Base-by-base conservation (phyloP, 2,329 filamentous ascomycete species). In the Verticillium nonalfalfae region DNA sequence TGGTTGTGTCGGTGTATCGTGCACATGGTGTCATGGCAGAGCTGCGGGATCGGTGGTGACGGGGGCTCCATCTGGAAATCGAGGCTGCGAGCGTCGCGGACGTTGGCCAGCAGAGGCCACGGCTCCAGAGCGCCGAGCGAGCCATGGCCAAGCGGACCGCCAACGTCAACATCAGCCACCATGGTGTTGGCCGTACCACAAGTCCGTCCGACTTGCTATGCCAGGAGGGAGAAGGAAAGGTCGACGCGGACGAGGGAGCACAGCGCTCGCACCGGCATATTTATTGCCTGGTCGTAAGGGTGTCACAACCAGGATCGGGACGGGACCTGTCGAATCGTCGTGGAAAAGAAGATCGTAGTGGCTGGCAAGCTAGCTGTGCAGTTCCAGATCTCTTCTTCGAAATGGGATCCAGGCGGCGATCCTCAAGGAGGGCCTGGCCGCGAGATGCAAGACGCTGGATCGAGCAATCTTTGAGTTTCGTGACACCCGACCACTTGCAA, bases 91-190 rank as follows among this genome's bases (percentile, higher is more conserved):
- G 59, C 39, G 38, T 59, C 60, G 58, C 58, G 56, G 14, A 26
- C 35, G 7, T 56, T 31, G 26, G 15, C 15, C 11, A 59, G 55
- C 13, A 59, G 38, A 4, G 40, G 45, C 63, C 63, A 64, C 5
- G 33, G 61, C 18, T 38, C 55, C 58, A 64, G 61, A n/a, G 63
- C 59, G 31, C 58, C 63, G 14, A 64, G 36, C 14, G 55, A 45
- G 11, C 21, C 58, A 45, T 58, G 56, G 34, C 63, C 62, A 50
- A 64, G 35, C 18, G 62, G 58, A 58, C 58, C 60, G 35, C 58
- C 60, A 33, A 64, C 55, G 26, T 64, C 59, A 15, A 52, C 45
- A 26, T 52, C 45, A 26, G 21, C 45, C 45, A 52, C 45, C 45
- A 52, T 52, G 26, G 26, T 31, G n/a, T 52, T 52, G 45, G 7